Conservation (phyloP, 1,284 basidiomycete genomes). For the Trichosporon sp. region DNA sequence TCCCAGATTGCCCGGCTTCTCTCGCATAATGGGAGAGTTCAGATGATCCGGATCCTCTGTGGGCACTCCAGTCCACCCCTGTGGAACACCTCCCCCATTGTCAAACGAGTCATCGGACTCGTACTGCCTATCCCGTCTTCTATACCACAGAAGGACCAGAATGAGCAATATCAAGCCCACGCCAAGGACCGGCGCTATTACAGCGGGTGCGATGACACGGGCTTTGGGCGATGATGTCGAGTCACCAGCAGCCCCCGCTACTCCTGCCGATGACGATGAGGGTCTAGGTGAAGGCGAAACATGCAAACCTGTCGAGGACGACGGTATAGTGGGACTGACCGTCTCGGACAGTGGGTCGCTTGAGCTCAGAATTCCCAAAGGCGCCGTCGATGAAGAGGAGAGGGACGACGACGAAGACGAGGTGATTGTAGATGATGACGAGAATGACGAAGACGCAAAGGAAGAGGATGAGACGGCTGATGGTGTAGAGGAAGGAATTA, state of each 20-base stretch:
- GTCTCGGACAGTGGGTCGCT: too few species aligned
- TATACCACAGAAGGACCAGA: neutral
- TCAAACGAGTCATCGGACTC: neutral
- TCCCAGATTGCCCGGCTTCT: neutral
- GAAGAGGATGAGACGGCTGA: neutral
- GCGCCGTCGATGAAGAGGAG: neutral
- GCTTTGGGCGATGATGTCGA: neutral
- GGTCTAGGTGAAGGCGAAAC: neutral
- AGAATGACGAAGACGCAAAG: neutral
- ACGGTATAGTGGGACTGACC: too few species aligned
- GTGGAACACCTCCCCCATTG: neutral
- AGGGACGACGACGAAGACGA: neutral
- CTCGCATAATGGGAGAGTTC: neutral
- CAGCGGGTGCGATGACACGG: conserved; percentile 7
- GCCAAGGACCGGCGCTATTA: conserved; percentile 4
- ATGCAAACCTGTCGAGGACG: neutral
- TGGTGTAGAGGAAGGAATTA: neutral
- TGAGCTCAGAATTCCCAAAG: too few species aligned
- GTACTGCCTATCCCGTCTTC: neutral
- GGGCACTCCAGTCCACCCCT: neutral
- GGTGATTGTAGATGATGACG: neutral
- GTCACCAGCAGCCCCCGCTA: neutral
- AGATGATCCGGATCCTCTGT: neutral
- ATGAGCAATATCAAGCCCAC: neutral
- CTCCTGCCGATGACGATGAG: neutral